These are phyloP conservation scores for Candida fluviatilis DNA, from an alignment of 805 yeast species.

Conservation along the genomic window DNA sequence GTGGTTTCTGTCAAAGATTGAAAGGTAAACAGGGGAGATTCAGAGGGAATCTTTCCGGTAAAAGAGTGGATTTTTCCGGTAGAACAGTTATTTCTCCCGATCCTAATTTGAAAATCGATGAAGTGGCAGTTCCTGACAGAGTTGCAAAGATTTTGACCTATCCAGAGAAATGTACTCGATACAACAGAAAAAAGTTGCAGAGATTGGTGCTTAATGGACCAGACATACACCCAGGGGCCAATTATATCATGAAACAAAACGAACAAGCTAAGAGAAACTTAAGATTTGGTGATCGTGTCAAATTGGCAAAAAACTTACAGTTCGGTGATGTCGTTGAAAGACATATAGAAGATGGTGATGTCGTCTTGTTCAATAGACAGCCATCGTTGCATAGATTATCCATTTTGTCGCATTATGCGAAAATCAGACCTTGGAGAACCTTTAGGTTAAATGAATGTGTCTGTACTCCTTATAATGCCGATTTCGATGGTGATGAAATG, in stretches of 20 bases:
- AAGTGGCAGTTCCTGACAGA: slow-evolving; percentile 96
- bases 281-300: slow-evolving; percentile 79
- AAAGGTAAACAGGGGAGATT: slow-evolving; percentile 99
- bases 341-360: slow-evolving; percentile 95
- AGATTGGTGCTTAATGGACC: slow-evolving; percentile 80
- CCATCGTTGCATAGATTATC: slow-evolving; percentile 95
- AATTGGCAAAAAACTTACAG: slow-evolving; percentile 69
- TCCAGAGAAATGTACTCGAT: slow-evolving; percentile 91
- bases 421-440: slow-evolving; percentile 96
- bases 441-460: slow-evolving; percentile 97
- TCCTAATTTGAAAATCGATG: slow-evolving; percentile 91
- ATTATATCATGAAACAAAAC: slow-evolving; percentile 76
- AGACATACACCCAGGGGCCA: slow-evolving; percentile 91
- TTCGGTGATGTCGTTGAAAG: slow-evolving; percentile 95
- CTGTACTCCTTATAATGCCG: slow-evolving; percentile 98
- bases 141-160: slow-evolving; percentile 94
- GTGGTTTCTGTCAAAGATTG: slow-evolving; percentile 95
- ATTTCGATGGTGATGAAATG: slow-evolving; percentile 99
- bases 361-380: slow-evolving; percentile 93
- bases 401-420: slow-evolving; percentile 92
- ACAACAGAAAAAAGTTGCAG: slow-evolving; percentile 77
- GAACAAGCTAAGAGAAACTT: slow-evolving; percentile 85
- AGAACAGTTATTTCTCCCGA: slow-evolving; percentile 98
- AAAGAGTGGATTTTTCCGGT: slow-evolving; percentile 97
- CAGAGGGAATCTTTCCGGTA: slow-evolving; percentile 96